phyloP scores from a whole-genome alignment of 2,329 filamentous ascomycete genomes.

The Microascus cirrosus region DNA sequence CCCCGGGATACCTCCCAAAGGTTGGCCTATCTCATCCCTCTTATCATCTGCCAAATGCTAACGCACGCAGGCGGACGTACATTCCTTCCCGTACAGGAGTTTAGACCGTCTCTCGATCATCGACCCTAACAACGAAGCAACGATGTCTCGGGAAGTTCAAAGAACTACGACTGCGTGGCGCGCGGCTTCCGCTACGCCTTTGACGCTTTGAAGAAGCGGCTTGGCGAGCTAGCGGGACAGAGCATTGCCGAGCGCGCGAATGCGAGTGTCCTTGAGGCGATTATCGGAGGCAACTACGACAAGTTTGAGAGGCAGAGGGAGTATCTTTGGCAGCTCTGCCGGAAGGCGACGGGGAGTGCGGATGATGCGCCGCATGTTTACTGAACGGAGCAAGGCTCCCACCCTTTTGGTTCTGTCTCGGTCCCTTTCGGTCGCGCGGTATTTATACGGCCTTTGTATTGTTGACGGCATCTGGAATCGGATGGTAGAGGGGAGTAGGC shows the following conservation, averaged over 20 bases:
- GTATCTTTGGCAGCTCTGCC: neutral
- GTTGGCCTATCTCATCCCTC: conserved; percentile 28
- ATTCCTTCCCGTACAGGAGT: conserved; percentile 43
- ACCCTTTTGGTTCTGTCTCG: no score
- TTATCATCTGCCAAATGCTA: neutral
- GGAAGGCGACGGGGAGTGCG: neutral
- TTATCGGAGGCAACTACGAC: conserved; percentile 9
- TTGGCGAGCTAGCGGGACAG: conserved; percentile 35
- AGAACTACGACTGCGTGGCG: conserved; percentile 56
- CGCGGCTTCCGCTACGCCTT: conserved; percentile 59
- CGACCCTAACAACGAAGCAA: conserved; percentile 81
- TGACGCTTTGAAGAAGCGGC: conserved; percentile 41
- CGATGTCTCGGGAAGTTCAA: conserved; percentile 82
- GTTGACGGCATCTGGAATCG: neutral
- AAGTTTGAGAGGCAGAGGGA: conserved; percentile 8
- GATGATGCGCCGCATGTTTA: neutral
- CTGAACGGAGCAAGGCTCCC: no score
- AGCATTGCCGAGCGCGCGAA: conserved; percentile 6
- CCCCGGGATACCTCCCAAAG: conserved; percentile 68
- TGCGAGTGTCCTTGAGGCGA: conserved; percentile 7
- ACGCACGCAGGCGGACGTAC: conserved; percentile 27
- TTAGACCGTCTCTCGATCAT: conserved; percentile 69
- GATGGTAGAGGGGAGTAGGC: neutral
- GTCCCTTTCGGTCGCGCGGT: neutral
- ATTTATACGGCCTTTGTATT: neutral